Percentiles rank a stretch among this genome's conserved stretches.
Evolutionary conservation across 2,329 filamentous ascomycete genomes (phyloP).

Genomic region (Fusarium anthophilum): DNA sequence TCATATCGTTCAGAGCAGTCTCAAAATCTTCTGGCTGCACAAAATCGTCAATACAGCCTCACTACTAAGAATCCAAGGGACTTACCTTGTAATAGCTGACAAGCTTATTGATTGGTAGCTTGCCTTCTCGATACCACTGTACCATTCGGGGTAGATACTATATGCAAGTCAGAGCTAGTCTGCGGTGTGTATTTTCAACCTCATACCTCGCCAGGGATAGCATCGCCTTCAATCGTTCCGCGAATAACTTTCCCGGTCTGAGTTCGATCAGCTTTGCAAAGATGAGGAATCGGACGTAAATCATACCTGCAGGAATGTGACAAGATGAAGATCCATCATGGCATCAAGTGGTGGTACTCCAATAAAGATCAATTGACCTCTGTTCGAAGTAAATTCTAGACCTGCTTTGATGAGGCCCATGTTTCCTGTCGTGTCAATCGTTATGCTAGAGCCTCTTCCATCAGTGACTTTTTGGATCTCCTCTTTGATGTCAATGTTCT

Average conservation of each 20-base stretch:
- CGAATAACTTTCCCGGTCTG: neutral
- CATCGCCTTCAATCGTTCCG: neutral
- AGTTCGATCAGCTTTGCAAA: neutral
- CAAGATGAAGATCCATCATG: neutral
- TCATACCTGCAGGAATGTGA: neutral
- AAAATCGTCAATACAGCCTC: neutral
- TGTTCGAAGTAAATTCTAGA: neutral
- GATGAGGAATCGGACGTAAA: accelerated
- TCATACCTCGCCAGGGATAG: neutral
- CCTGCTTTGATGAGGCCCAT: neutral
- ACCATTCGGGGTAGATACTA: neutral
- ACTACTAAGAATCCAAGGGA: accelerated
- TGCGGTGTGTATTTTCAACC: no score
- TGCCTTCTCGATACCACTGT: conserved; percentile 2
- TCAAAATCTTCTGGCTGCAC: neutral
- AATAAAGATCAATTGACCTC: neutral
- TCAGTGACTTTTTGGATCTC: neutral
- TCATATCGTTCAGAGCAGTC: neutral
- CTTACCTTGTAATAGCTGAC: neutral
- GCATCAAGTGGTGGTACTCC: neutral
- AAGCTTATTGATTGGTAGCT: neutral
- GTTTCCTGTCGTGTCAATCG: neutral
- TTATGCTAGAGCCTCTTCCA: neutral
- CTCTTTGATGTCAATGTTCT: neutral
- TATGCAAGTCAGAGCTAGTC: neutral